phyloP scores from a whole-genome alignment of 306 rosid species.

The Cicer pinnatifidum region DNA sequence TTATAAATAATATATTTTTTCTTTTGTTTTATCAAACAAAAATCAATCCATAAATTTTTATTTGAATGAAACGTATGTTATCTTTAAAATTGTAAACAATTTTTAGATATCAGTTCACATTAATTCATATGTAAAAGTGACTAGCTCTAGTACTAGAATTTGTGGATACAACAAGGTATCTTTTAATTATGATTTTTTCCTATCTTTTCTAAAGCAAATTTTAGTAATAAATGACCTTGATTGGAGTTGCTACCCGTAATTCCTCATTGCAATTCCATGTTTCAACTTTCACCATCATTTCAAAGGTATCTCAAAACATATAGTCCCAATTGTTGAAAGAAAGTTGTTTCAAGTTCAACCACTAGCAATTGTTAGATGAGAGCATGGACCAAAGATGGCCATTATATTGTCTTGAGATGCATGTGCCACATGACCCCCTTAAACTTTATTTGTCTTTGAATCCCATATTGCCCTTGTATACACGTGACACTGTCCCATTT shows the following conservation, averaged over 20 bases:
- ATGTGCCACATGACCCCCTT: constrained; percentile 46
- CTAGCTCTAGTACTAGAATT: too few relatives aligned
- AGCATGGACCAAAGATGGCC: constrained; percentile 52
- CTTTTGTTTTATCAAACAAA: too few relatives aligned
- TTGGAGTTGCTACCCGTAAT: neutral
- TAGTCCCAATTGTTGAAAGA: constrained; percentile 40
- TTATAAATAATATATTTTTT: neutral
- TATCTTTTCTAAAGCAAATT: constrained; percentile 14
- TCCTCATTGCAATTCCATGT: constrained; percentile 39
- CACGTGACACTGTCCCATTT: constrained; percentile 62
- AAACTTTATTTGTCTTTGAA: constrained; percentile 22
- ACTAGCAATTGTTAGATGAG: constrained; percentile 48
- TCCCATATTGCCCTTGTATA: constrained; percentile 47
- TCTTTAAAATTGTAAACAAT: too few relatives aligned
- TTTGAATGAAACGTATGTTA: too few relatives aligned
- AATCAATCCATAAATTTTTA: too few relatives aligned
- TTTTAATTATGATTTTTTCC: neutral
- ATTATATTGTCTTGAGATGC: constrained; percentile 49
- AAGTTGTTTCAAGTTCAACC: constrained; percentile 37
- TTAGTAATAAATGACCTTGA: neutral
- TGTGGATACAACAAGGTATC: neutral
- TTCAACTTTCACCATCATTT: constrained; percentile 41
- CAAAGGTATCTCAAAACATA: constrained; percentile 29
- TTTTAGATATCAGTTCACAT: too few relatives aligned
- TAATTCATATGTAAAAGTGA: too few relatives aligned